A percentile compares a stretch with the other conserved stretches of the same genome.
Conservation (phyloP, 75 land plant genomes). For the Chamaecyparis obtusa region DNA sequence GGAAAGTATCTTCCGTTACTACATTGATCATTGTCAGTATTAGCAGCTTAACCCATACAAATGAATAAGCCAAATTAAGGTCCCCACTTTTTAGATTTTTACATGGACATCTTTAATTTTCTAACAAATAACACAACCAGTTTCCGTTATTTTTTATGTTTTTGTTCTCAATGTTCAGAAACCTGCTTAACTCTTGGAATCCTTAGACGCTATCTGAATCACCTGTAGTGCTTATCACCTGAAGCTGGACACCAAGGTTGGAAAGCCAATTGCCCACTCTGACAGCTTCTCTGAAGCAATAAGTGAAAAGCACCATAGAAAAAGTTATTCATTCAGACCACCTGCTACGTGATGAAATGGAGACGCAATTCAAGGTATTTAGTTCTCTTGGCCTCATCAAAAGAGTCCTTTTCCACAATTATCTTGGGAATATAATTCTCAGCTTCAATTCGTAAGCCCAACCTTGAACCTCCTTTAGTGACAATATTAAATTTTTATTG, state of each 20-base stretch:
- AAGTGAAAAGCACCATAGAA: background rate
- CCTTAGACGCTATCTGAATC: background rate
- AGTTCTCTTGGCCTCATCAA: background rate
- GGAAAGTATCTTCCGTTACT: background rate
- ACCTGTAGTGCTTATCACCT: background rate
- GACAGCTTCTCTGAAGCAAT: background rate
- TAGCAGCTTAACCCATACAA: background rate
- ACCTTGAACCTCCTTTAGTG: background rate
- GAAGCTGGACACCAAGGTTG: background rate
- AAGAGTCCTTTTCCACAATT: background rate
- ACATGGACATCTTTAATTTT: background rate
- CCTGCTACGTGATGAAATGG: background rate
- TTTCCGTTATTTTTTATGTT: background rate
- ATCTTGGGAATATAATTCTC: background rate
- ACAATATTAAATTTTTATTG: too few species aligned
- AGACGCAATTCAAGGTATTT: background rate
- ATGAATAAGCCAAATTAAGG: background rate
- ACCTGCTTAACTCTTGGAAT: background rate
- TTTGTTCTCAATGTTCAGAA: background rate
- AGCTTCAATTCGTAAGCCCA: background rate
- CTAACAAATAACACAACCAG: background rate
- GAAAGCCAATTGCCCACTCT: background rate
- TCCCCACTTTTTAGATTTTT: background rate
- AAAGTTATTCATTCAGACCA: background rate
- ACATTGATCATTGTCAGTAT: background rate